phyloP scores from a whole-genome alignment of 1,139 yeast genomes.

The Sugiyamaella xylanicola region DNA sequence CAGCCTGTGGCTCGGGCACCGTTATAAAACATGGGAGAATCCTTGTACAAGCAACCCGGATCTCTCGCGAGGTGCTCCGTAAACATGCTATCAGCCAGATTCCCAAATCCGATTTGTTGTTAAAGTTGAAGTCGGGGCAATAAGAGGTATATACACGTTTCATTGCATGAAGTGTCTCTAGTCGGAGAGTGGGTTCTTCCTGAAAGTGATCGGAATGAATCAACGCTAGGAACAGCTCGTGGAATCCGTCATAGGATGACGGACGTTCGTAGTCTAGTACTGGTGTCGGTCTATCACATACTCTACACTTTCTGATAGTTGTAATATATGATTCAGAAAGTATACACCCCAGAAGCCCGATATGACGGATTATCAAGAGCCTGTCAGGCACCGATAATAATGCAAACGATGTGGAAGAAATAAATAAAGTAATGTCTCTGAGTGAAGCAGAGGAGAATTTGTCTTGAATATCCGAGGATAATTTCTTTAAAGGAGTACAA shows the following conservation, averaged over 20 bases:
- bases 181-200: conserved; percentile 23
- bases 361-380: conserved; percentile 12
- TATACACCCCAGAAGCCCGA: conserved; percentile 21
- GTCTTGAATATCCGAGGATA: background rate
- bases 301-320: conserved; percentile 12
- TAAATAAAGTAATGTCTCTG: conserved; percentile 8
- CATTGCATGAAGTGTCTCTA: conserved; percentile 29
- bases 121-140: conserved; percentile 28
- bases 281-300: conserved; percentile 15
- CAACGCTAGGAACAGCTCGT: conserved; percentile 17
- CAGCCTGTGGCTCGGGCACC: conserved; percentile 18
- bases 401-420: conserved; percentile 10
- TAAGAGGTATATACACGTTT: conserved; percentile 27
- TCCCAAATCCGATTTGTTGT: conserved; percentile 29
- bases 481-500: background rate
- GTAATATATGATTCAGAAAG: conserved; percentile 19
- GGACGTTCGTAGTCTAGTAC: conserved; percentile 6
- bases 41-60: conserved; percentile 34
- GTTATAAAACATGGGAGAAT: conserved; percentile 32
- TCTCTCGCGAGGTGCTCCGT: conserved; percentile 33
- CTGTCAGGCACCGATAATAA: conserved; percentile 14
- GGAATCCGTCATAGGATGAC: conserved; percentile 4
- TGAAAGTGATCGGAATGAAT: conserved; percentile 27
- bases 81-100: conserved; percentile 38
- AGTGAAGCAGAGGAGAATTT: background rate